Percentiles rank a stretch among this genome's conserved stretches.
These are phyloP conservation scores for Cylindrodendrum hubeiense DNA, from an alignment of 2,329 filamentous ascomycete genomes.

Conservation along the genomic window DNA sequence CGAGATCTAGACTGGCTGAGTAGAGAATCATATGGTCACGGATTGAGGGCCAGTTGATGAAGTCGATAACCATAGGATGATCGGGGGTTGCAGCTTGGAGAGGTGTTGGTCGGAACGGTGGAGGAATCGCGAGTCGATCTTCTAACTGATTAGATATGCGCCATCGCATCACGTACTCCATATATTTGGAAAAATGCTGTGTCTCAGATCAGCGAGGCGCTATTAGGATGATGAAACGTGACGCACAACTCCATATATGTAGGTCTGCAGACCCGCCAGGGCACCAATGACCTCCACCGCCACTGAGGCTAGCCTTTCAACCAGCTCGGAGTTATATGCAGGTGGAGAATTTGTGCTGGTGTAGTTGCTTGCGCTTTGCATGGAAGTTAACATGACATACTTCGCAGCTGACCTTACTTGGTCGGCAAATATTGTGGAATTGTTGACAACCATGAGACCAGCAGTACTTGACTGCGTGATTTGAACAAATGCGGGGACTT, in stretches of 20 bases:
- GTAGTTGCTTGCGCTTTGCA: background rate
- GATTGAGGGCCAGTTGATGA: slow-evolving; percentile 19
- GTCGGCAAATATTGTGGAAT: slow-evolving; percentile 7
- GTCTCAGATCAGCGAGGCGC: background rate
- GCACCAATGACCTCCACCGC: slow-evolving; percentile 12
- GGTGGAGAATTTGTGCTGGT: background rate
- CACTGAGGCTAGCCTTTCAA: background rate
- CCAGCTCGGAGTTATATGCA: background rate
- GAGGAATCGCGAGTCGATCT: background rate
- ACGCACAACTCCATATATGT: slow-evolving; percentile 14
- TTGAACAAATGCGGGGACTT: background rate
- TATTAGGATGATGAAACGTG: background rate
- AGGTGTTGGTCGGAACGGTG: slow-evolving; percentile 12
- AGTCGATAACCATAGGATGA: slow-evolving; percentile 13
- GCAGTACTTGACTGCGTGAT: background rate
- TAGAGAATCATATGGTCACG: slow-evolving; percentile 19
- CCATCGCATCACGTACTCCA: slow-evolving; percentile 13
- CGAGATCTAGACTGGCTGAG: background rate
- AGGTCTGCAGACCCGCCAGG: background rate
- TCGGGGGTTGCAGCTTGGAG: slow-evolving; percentile 1
- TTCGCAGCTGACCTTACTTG: slow-evolving; percentile 3
- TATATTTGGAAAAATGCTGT: slow-evolving; percentile 11
- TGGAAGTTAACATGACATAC: slow-evolving; percentile 1
- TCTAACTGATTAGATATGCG: background rate
- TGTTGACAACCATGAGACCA: background rate